A percentile compares a stretch with the other conserved stretches of the same genome.
These are phyloP conservation scores for Dendryphion nanum DNA, from an alignment of 2,329 filamentous ascomycete genomes.

Conservation along the genomic window DNA sequence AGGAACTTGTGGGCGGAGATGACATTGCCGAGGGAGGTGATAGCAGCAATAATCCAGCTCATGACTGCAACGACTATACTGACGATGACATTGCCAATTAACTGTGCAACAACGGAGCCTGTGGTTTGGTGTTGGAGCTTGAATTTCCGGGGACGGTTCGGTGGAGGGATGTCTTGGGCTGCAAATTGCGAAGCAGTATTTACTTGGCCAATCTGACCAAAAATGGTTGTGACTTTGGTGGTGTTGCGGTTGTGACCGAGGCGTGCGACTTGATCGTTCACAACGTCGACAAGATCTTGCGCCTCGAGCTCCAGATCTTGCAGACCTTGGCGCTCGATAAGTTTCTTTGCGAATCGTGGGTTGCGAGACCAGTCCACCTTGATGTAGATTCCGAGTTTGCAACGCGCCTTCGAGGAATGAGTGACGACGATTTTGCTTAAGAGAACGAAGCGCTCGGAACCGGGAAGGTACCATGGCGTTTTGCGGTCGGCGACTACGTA, in stretches of 20 bases:
- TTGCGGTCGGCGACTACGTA: conserved; percentile 66
- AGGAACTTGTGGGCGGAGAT: conserved; percentile 73
- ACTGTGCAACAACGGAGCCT: conserved; percentile 70
- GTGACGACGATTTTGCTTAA: conserved; percentile 93
- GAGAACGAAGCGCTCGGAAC: conserved; percentile 73
- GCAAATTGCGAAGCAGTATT: conserved; percentile 56
- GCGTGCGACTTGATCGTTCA: conserved; percentile 73
- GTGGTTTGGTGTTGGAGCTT: conserved; percentile 56
- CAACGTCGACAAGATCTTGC: conserved; percentile 71
- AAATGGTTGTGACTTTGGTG: conserved; percentile 75
- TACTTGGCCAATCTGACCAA: conserved; percentile 71
- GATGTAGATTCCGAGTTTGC: conserved; percentile 84
- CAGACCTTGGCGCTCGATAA: conserved; percentile 66
- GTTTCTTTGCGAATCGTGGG: conserved; percentile 40
- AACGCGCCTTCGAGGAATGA: conserved; percentile 85
- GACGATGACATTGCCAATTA: conserved; percentile 68
- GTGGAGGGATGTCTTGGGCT: conserved; percentile 35
- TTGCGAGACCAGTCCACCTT: conserved; percentile 80
- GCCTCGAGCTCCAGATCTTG: conserved; percentile 72
- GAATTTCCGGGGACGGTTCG: conserved; percentile 38
- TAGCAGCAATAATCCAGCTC: conserved; percentile 68
- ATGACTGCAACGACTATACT: conserved; percentile 74
- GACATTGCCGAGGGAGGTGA: conserved; percentile 66
- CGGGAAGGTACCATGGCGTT: conserved; percentile 80
- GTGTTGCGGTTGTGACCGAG: conserved; percentile 72